Conservation (phyloP, 805 yeast genomes). For the Metschnikowia picachoensis region DNA sequence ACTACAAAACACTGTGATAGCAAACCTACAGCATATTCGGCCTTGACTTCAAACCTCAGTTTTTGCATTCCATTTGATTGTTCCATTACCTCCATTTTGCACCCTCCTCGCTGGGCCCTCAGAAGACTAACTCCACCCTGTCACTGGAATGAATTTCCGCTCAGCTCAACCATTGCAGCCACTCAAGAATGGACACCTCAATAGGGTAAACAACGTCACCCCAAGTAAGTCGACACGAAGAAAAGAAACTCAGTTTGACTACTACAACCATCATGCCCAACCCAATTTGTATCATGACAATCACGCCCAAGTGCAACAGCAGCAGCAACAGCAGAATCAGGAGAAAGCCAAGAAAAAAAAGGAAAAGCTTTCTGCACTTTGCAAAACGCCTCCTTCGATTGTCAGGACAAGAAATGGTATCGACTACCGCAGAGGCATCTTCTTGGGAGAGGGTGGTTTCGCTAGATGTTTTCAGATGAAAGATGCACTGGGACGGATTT, state of each 20-base stretch:
- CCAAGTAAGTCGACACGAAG: slow-evolving; percentile 33
- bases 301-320: slow-evolving; percentile 20
- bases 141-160: slow-evolving; percentile 14
- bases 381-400: slow-evolving; percentile 95
- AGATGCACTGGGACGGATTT: slow-evolving; percentile 80
- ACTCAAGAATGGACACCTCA: slow-evolving; percentile 49
- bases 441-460: slow-evolving; percentile 97
- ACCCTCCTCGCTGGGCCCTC: neutral
- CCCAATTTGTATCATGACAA: slow-evolving; percentile 11
- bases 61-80: neutral
- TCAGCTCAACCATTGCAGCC: slow-evolving; percentile 51
- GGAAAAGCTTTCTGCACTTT: slow-evolving; percentile 83
- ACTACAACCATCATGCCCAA: slow-evolving; percentile 15
- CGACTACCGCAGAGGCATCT: slow-evolving; percentile 85
- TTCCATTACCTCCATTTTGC: neutral
- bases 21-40: too few relatives aligned
- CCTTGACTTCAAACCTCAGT: neutral
- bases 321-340: slow-evolving; percentile 21
- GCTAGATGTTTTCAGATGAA: slow-evolving; percentile 98
- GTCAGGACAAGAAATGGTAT: slow-evolving; percentile 84
- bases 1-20: neutral
- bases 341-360: slow-evolving; percentile 55
- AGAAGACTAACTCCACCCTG: neutral
- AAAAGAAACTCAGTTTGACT: slow-evolving; percentile 23
- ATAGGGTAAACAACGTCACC: slow-evolving; percentile 40